Percentiles rank a stretch among this genome's conserved stretches.
phyloP scores from a whole-genome alignment of 345 rosid species.

The Murraya koenigii region DNA sequence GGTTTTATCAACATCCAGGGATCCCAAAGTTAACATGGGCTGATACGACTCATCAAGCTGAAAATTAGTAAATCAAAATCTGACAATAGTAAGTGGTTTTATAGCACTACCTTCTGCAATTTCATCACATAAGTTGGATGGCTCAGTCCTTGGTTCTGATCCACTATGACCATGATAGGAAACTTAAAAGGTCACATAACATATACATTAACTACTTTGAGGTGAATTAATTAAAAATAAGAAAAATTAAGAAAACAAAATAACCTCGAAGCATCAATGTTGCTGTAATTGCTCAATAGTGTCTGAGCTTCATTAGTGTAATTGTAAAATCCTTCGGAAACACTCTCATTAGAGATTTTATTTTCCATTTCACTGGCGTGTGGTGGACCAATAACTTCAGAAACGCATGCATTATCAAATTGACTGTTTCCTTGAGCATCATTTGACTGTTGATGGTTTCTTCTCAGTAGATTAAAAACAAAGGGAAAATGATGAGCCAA shows the following conservation, averaged over 20 bases:
- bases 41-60: background rate
- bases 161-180: constrained; percentile 23
- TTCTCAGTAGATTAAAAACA: constrained; percentile 51
- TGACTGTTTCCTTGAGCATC: constrained; percentile 27
- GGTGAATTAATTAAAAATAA: constrained; percentile 1
- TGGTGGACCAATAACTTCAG: constrained; percentile 22
- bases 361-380: constrained; percentile 21
- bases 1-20: constrained; percentile 7
- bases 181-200: background rate
- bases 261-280: constrained; percentile 36
- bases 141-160: constrained; percentile 26
- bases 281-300: constrained; percentile 24
- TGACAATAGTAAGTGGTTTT: constrained; percentile 10
- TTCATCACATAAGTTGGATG: constrained; percentile 30
- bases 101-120: constrained; percentile 53
- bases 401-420: constrained; percentile 14
- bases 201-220: background rate
- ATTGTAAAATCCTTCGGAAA: constrained; percentile 26
- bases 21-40: constrained; percentile 5
- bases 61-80: constrained; percentile 11
- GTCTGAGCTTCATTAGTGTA: constrained; percentile 33
- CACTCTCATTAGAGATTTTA: constrained; percentile 23
- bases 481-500: constrained; percentile 63
- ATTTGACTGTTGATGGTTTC: constrained; percentile 27
- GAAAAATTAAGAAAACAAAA: constrained; percentile 1